These are phyloP conservation scores for Arachis monticola DNA, from an alignment of 331 rosid genomes.

Conservation along the genomic window DNA sequence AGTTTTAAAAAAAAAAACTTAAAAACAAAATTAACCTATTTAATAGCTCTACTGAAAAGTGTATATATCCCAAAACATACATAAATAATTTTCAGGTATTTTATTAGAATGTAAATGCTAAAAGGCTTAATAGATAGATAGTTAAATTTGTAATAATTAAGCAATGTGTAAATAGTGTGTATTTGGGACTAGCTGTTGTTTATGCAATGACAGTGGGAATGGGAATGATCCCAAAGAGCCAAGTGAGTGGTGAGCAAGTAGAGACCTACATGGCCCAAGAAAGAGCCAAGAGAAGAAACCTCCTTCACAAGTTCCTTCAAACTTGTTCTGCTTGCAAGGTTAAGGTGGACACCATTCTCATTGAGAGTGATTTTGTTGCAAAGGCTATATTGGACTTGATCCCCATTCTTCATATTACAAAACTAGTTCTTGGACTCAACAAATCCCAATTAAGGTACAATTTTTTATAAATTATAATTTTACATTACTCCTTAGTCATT, in stretches of 20 bases:
- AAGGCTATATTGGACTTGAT: conserved; percentile 75
- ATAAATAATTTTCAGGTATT: no score
- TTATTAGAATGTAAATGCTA: no score
- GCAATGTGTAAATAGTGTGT: conserved; percentile 7
- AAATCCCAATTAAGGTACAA: conserved; percentile 62
- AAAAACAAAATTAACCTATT: no score
- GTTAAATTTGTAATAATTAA: background rate
- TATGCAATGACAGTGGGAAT: conserved; percentile 69
- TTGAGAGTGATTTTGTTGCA: conserved; percentile 76
- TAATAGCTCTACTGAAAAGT: no score
- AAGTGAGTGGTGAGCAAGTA: conserved; percentile 76
- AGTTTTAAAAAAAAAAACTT: no score
- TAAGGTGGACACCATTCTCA: conserved; percentile 74
- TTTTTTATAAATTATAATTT: no score
- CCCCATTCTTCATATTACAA: conserved; percentile 73
- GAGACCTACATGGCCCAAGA: conserved; percentile 68
- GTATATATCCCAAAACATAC: no score
- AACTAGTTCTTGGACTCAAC: conserved; percentile 69
- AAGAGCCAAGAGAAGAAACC: conserved; percentile 69
- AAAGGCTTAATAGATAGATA: background rate
- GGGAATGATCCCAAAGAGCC: conserved; percentile 83
- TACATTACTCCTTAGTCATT: no score
- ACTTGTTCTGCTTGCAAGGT: conserved; percentile 68
- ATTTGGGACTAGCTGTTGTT: background rate
- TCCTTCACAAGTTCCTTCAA: conserved; percentile 67